Evolutionary conservation across 2,329 filamentous ascomycete species (phyloP).

Genomic region (Colletotrichum sidae): DNA sequence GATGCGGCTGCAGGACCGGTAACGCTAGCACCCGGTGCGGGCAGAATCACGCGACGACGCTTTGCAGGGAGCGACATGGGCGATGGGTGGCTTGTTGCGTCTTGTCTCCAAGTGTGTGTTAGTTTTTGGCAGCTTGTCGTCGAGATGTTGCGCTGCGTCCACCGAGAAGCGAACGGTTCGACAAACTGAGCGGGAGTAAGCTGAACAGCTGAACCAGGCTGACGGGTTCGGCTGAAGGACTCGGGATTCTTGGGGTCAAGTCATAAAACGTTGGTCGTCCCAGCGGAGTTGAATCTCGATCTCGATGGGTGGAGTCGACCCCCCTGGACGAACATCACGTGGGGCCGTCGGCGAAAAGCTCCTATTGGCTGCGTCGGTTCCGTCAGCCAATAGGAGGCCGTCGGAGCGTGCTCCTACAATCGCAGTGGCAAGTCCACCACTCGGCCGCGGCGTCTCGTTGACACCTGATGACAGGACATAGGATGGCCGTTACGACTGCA

Average conservation of each 20-base stretch:
- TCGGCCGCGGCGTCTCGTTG: too few relatives aligned
- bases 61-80: constrained; percentile 31
- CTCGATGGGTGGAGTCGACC: constrained; percentile 4
- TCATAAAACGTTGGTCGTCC: background rate
- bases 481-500: too few relatives aligned
- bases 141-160: too few relatives aligned
- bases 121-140: background rate
- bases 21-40: constrained; percentile 16
- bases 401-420: constrained; percentile 30
- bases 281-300: background rate
- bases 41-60: constrained; percentile 34
- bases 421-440: too few relatives aligned
- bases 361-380: constrained; percentile 8
- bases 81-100: background rate
- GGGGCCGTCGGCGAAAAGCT: background rate
- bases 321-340: constrained; percentile 10
- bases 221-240: too few relatives aligned
- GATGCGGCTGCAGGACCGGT: background rate
- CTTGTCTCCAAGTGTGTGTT: background rate
- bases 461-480: too few relatives aligned
- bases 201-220: too few relatives aligned
- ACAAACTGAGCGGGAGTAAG: too few relatives aligned
- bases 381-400: constrained; percentile 27
- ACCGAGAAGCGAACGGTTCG: too few relatives aligned
- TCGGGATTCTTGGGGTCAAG: too few relatives aligned